phyloP scores from a whole-genome alignment of 139 green algal species.

The Eudorina sp. region DNA sequence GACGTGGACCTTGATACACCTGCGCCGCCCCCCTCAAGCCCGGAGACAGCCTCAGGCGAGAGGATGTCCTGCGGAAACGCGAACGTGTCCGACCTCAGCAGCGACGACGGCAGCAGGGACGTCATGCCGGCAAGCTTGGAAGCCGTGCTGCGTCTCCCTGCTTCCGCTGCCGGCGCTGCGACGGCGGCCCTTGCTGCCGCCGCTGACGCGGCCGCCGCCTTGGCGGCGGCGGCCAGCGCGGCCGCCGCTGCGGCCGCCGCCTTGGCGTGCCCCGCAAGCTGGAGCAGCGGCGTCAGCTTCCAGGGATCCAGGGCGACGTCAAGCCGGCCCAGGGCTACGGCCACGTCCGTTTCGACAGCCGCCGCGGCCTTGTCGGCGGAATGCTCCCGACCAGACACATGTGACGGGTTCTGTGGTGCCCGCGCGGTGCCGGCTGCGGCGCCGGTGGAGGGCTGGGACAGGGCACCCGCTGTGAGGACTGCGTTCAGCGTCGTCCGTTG shows the following conservation, averaged over 20 bases:
- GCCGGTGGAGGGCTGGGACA: not conserved
- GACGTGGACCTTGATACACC: not conserved
- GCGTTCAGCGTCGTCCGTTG: not conserved
- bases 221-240: not conserved
- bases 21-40: not conserved
- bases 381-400: too few relatives aligned
- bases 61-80: not conserved
- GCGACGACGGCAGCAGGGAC: not conserved
- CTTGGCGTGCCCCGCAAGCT: not conserved
- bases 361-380: too few relatives aligned
- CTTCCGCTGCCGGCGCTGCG: not conserved
- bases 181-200: not conserved
- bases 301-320: not conserved
- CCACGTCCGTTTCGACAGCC: too few relatives aligned
- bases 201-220: not conserved
- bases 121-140: not conserved
- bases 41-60: not conserved
- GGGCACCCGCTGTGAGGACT: not conserved
- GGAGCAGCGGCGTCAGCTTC: constrained; percentile 4
- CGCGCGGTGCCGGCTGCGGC: not conserved
- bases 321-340: not conserved
- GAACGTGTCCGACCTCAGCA: not conserved
- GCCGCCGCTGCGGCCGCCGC: not conserved
- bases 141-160: too few relatives aligned
- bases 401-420: too few relatives aligned